Conservation (phyloP, 2,329 filamentous ascomycete species). For the Monascus ruber region DNA sequence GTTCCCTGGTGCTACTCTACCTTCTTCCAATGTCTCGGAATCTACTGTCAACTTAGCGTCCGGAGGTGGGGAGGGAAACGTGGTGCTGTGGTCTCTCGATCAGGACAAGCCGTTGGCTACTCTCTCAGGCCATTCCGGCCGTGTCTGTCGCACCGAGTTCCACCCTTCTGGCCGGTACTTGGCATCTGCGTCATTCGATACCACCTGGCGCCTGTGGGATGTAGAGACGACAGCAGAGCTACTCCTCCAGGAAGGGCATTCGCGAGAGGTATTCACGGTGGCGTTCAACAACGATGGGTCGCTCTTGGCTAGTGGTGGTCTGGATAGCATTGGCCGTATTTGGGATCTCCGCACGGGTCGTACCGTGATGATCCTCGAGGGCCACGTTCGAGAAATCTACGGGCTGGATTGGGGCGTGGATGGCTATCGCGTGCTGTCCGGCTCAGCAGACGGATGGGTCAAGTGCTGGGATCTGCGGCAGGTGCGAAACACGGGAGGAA, state of each 20-base stretch:
- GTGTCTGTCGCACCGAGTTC: constrained; percentile 87
- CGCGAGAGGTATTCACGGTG: constrained; percentile 80
- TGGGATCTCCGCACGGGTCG: constrained; percentile 91
- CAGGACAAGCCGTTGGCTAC: constrained; percentile 77
- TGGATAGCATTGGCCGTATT: constrained; percentile 87
- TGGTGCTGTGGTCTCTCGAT: constrained; percentile 82
- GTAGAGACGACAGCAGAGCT: constrained; percentile 75
- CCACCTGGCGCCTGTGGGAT: constrained; percentile 95
- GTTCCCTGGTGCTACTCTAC: constrained; percentile 71
- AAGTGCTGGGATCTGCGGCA: constrained; percentile 97
- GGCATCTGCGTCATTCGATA: constrained; percentile 89
- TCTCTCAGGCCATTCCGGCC: constrained; percentile 69
- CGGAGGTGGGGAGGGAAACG: constrained; percentile 74
- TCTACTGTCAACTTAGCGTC: constrained; percentile 76
- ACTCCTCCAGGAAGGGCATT: constrained; percentile 86
- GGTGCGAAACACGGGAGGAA: constrained; percentile 68
- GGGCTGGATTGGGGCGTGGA: constrained; percentile 87
- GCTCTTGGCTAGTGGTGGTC: constrained; percentile 76
- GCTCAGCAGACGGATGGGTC: constrained; percentile 86
- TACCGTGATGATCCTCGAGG: constrained; percentile 91
- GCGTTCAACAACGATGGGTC: constrained; percentile 88
- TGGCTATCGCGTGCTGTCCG: constrained; percentile 83
- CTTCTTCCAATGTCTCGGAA: constrained; percentile 57
- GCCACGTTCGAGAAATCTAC: constrained; percentile 87
- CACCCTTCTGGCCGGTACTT: constrained; percentile 84